Evolutionary conservation across 257 asterid genomes (phyloP).

Genomic region (Orobanche coerulescens): DNA sequence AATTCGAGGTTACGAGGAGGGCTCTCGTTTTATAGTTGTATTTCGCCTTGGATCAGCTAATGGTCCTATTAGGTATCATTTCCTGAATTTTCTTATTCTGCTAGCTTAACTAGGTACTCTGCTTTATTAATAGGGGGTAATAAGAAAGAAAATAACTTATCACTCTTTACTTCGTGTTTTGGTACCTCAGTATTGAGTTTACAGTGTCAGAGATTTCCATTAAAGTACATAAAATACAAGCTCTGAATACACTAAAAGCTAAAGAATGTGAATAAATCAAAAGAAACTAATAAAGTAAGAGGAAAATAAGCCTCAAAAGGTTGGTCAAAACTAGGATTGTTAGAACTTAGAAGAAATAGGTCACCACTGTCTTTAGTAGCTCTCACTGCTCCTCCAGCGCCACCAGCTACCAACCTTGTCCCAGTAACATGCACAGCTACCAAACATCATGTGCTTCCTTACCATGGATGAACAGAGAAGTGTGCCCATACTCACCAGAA

Average conservation of each 20-base stretch:
- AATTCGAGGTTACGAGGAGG: conserved; percentile 98
- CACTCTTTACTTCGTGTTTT: not conserved
- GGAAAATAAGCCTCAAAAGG: not conserved
- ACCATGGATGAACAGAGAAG: not conserved
- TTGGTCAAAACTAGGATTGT: not conserved
- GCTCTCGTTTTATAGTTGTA: conserved; percentile 85
- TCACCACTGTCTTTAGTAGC: not conserved
- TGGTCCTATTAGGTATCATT: conserved; percentile 79
- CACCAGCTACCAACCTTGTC: not conserved
- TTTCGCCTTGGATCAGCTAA: conserved; percentile 77
- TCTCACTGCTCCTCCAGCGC: conserved; percentile 1
- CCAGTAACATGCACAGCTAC: not conserved
- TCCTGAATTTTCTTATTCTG: conserved; percentile 11
- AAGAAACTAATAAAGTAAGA: not conserved
- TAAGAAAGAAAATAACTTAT: not conserved
- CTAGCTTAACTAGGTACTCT: conserved; percentile 14
- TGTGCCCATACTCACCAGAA: not conserved
- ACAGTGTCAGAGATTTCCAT: not conserved
- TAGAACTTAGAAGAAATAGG: not conserved
- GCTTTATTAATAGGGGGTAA: conserved; percentile 7
- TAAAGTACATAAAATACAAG: not conserved
- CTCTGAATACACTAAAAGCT: not conserved
- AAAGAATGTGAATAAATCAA: not conserved
- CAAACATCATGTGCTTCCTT: not conserved
- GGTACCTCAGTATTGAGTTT: not conserved